A percentile compares a stretch with the other conserved stretches of the same genome.
Evolutionary conservation across 768 basidiomycete genomes (phyloP).

Genomic region (Rhizopogon roseolus): DNA sequence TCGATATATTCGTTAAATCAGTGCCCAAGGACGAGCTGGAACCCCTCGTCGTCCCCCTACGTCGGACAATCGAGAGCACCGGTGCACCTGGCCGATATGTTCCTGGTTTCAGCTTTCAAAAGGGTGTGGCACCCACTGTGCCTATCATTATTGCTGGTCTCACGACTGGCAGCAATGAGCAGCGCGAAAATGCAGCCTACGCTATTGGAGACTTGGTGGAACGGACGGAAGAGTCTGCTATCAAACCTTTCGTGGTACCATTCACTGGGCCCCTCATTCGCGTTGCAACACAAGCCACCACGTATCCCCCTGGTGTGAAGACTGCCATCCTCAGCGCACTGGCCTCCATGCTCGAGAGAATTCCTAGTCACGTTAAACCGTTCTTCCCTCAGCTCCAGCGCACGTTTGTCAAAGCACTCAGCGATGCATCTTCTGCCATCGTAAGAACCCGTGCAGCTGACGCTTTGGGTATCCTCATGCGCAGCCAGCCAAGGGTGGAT

Average conservation of each 20-base stretch:
- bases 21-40: conserved; percentile 92
- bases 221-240: conserved; percentile 73
- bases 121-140: conserved; percentile 79
- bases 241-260: conserved; percentile 94
- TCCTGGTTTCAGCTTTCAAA: conserved; percentile 81
- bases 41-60: conserved; percentile 82
- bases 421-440: conserved; percentile 70
- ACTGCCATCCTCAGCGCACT: conserved; percentile 85
- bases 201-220: conserved; percentile 96
- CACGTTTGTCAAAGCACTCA: conserved; percentile 91
- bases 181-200: conserved; percentile 91
- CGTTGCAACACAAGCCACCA: conserved; percentile 85
- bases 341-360: conserved; percentile 76
- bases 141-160: conserved; percentile 91
- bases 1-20: conserved; percentile 86
- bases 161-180: conserved; percentile 91
- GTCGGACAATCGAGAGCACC: conserved; percentile 81
- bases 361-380: conserved; percentile 88
- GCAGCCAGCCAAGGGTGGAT: conserved; percentile 84
- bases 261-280: conserved; percentile 95
- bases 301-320: conserved; percentile 92
- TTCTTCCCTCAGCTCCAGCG: conserved; percentile 98
- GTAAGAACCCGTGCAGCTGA: conserved; percentile 81
- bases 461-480: conserved; percentile 88
- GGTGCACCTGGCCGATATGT: conserved; percentile 74